phyloP scores from a whole-genome alignment of 2,329 filamentous ascomycete genomes.

The Hypoxylon sp. region DNA sequence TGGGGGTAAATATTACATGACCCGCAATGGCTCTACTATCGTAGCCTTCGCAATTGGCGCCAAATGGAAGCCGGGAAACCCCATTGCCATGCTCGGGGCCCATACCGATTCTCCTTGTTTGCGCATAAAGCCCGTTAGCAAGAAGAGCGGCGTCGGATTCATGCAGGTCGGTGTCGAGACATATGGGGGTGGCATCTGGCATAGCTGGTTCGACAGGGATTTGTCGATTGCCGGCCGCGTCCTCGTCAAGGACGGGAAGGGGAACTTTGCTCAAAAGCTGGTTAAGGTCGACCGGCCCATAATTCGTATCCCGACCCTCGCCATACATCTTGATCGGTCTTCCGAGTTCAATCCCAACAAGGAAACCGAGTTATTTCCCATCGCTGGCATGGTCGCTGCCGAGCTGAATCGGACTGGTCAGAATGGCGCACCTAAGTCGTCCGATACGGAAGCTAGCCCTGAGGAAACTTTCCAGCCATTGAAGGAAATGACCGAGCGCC shows the following conservation, averaged over 20 bases:
- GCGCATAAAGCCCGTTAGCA: slow-evolving; percentile 93
- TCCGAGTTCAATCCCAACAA: slow-evolving; percentile 95
- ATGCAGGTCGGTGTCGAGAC: slow-evolving; percentile 96
- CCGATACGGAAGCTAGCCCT: slow-evolving; percentile 55
- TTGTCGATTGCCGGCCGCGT: slow-evolving; percentile 90
- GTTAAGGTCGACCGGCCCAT: slow-evolving; percentile 93
- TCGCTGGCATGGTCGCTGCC: slow-evolving; percentile 86
- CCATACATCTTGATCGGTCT: slow-evolving; percentile 92
- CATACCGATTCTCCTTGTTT: slow-evolving; percentile 96
- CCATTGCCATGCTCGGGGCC: slow-evolving; percentile 92
- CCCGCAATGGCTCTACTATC: slow-evolving; percentile 91
- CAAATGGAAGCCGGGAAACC: slow-evolving; percentile 92
- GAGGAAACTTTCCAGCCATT: slow-evolving; percentile 78
- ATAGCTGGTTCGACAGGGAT: slow-evolving; percentile 98
- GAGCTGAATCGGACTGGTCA: slow-evolving; percentile 85
- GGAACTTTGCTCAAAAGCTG: slow-evolving; percentile 84
- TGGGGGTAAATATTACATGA: slow-evolving; percentile 96
- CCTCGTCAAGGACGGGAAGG: slow-evolving; percentile 81
- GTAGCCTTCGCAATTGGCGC: slow-evolving; percentile 92
- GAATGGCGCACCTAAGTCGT: slow-evolving; percentile 59
- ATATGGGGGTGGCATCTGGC: slow-evolving; percentile 97
- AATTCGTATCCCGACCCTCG: slow-evolving; percentile 91
- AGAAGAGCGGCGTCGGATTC: slow-evolving; percentile 88
- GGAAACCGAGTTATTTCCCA: slow-evolving; percentile 95
- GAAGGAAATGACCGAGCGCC: slow-evolving; percentile 82